These are phyloP conservation scores for Conoideocrella luteorostrata DNA, from an alignment of 2,329 filamentous ascomycete species.

Conservation along the genomic window DNA sequence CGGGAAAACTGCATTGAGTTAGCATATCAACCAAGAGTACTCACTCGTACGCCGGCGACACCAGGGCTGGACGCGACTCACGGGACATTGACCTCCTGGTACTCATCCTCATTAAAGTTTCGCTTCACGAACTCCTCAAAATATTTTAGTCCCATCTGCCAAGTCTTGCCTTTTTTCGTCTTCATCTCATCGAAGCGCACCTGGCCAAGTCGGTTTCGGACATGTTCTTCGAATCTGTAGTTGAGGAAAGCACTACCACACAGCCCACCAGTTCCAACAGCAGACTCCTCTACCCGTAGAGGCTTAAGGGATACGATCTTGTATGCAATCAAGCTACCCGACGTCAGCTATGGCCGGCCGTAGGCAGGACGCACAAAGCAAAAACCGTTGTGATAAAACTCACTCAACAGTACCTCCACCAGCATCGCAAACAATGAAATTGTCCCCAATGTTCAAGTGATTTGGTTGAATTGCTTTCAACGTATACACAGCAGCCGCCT, in stretches of 20 bases:
- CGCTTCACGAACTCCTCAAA: conserved; percentile 83
- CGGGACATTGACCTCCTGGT: conserved; percentile 71
- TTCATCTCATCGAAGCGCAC: conserved; percentile 69
- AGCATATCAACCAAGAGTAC: neutral
- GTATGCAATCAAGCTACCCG: conserved; percentile 63
- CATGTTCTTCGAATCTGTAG: conserved; percentile 74
- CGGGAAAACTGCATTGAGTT: conserved; percentile 51
- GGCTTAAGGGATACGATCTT: conserved; percentile 70
- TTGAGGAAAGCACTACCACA: conserved; percentile 77
- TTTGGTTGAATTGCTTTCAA: conserved; percentile 74
- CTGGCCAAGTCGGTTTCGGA: conserved; percentile 59
- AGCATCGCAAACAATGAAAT: conserved; percentile 57
- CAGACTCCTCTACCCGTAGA: conserved; percentile 68
- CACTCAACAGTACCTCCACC: conserved; percentile 63
- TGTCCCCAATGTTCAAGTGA: conserved; percentile 61
- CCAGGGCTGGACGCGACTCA: conserved; percentile 34
- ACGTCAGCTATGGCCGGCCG: conserved; percentile 14
- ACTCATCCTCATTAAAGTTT: conserved; percentile 74
- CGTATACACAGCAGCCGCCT: conserved; percentile 74
- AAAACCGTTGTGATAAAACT: conserved; percentile 18
- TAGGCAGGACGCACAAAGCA: neutral
- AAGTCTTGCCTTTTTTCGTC: conserved; percentile 68
- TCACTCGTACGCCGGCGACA: too few relatives aligned
- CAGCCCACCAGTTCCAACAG: conserved; percentile 69
- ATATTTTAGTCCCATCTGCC: conserved; percentile 72